Evolutionary conservation across 2,329 filamentous ascomycete species (phyloP).

Genomic region (Thelonectria rubi): DNA sequence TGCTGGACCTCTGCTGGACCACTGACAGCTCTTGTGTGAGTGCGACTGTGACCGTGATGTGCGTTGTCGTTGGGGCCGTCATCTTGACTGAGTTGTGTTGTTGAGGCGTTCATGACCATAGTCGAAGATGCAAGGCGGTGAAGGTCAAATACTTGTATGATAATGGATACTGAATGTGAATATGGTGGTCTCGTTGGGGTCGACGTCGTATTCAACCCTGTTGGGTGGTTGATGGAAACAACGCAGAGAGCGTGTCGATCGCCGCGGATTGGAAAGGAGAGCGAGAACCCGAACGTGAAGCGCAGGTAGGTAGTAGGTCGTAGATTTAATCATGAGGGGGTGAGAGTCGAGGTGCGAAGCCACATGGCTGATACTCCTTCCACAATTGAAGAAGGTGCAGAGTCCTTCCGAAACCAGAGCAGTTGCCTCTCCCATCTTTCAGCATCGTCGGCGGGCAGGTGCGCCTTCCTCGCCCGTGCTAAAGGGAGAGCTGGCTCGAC

Average conservation of each 20-base stretch:
- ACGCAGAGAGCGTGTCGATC: not conserved
- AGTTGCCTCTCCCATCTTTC: not conserved
- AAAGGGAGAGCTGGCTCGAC: too few species aligned
- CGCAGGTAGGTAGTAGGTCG: not conserved
- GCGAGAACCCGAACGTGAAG: not conserved
- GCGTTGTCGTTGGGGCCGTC: not conserved
- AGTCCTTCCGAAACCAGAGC: not conserved
- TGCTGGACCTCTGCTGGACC: conserved; percentile 9
- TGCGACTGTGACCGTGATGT: not conserved
- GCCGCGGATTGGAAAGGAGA: not conserved
- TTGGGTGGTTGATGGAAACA: not conserved
- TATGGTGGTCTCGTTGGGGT: not conserved
- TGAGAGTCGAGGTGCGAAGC: not conserved
- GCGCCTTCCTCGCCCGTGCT: too few species aligned
- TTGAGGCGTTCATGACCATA: not conserved
- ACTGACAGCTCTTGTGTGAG: not conserved
- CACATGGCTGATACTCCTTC: not conserved
- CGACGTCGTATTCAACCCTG: not conserved
- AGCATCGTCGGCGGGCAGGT: not conserved
- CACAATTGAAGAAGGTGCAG: not conserved
- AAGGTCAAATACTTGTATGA: conserved; percentile 1
- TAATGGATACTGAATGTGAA: conserved; percentile 13
- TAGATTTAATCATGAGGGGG: not conserved
- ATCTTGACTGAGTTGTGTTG: not conserved
- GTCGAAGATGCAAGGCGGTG: not conserved